These are phyloP conservation scores for Balakata baccata DNA, from an alignment of 345 rosid genomes.

Conservation along the genomic window DNA sequence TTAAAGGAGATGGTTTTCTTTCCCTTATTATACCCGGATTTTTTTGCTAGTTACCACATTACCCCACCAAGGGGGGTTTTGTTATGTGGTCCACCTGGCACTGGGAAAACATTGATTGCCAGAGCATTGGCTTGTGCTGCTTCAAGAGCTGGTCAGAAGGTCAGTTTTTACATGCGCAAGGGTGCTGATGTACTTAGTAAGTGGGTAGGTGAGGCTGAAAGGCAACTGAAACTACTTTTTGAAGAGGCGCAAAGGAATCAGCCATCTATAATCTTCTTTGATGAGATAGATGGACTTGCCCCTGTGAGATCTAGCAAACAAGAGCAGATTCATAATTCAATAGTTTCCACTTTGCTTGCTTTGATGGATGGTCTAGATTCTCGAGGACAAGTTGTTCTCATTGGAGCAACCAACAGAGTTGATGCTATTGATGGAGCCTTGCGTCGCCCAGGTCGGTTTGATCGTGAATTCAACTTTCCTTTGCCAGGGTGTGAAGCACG, in stretches of 20 bases:
- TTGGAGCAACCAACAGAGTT: constrained; percentile 99
- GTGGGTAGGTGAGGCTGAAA: constrained; percentile 99
- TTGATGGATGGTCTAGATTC: constrained; percentile 99
- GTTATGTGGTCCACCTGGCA: constrained; percentile 99
- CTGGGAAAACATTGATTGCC: constrained; percentile 98
- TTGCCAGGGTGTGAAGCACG: constrained; percentile 98
- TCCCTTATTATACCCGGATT: constrained; percentile 97
- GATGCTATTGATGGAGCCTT: constrained; percentile 99
- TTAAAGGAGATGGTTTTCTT: constrained; percentile 99
- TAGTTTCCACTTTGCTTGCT: constrained; percentile 96
- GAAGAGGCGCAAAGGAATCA: constrained; percentile 99
- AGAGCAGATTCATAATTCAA: constrained; percentile 99
- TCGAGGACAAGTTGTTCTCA: constrained; percentile 99
- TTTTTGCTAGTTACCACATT: constrained; percentile 91
- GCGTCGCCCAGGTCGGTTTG: constrained; percentile 99
- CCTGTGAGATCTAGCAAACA: constrained; percentile 99
- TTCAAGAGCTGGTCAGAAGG: constrained; percentile 99
- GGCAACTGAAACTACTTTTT: constrained; percentile 92
- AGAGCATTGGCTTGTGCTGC: constrained; percentile 99
- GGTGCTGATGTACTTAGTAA: constrained; percentile 99
- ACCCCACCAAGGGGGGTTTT: constrained; percentile 97
- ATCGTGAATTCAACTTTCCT: constrained; percentile 96
- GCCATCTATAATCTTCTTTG: constrained; percentile 97
- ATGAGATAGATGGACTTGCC: constrained; percentile 99
- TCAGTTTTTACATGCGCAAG: constrained; percentile 99